Base-by-base conservation (phyloP, 805 yeast species). In the Allodekkera sacchari region DNA sequence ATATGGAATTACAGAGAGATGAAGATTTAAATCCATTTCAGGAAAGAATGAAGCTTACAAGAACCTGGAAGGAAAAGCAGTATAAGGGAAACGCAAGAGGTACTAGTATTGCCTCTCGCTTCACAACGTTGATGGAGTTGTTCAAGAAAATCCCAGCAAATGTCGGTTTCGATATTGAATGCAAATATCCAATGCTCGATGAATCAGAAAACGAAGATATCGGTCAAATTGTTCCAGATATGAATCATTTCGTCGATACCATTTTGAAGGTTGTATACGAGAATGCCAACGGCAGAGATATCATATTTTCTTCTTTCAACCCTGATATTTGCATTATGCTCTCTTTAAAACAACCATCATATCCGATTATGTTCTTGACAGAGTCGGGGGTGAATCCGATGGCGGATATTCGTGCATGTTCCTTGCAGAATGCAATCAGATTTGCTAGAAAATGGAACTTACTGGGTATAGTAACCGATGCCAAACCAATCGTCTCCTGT, bases 81-180 rank as follows among this genome's bases (percentile, higher is more conserved):
- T 85, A 78, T 62, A 89, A 89, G 55, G 97, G 96, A n/a, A 89
- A 89, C 50, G 69, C 80, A 2, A 69, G 96, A 35, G 97, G 97
- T 0, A 65, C 77, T 27, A 78, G 92, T 1, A 83, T 89, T 52
- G 95, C 95, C 6, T 83, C 96, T 0, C 79, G 84, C 20, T 89
- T 89, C 55, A 94, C 89, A 7, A 87, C 96, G 0, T 65, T 89
- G 42, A 79, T 73, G 45, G 95, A 88, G 43, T 68, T 88, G 28
- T 85, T 89, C 61, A 69, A 70, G 47, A 83, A 83, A 42, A 59
- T 89, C 17, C 96, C 97, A 1, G 64, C 67, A 35, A 71, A 68
- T 36, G 94, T 88, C 11, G 97, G 97, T 0, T 88, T 92, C 61
- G 89, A 89, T 50, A 84, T 89, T 38, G 97, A 89, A 55, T 77